Evolutionary conservation across 202 grass and related monocot genomes (phyloP), one percentile per base, ranked within the genome.

Genomic region (Digitaria exilis): DNA sequence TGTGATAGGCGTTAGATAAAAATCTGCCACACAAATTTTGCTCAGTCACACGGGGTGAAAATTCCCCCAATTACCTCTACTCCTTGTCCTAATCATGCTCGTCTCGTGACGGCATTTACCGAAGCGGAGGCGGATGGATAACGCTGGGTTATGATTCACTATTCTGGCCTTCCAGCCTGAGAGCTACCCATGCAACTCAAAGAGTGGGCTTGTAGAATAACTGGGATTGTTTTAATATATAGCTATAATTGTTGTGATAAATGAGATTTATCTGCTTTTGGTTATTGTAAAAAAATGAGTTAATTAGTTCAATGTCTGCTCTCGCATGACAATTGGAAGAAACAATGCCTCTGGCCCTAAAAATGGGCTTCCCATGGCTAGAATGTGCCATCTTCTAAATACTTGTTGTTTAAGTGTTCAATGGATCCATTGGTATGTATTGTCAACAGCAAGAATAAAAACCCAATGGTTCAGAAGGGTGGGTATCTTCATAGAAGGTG

Each of bases 331-430:
- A 44, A 15, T 43, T 29, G 10, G 37, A 54, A 75, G 46, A 65
- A 39, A 43, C 17, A 75, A 66, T 56, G 45, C 31, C n/a, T 84
- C 60, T 52, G 19, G 15, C 35, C 22, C 15, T 72, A 59, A 48
- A 8, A 83, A 13, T 19, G 9, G 3, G 15, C 34, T 82, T 81
- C 32, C 30, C 50, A 69, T 70, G 18, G 10, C 54, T 26, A 65
- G 76, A 55, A 75, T 64, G 32, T 77, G 32, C 31, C 56, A 64
- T 54, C 29, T 73, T 73, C 28, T 54, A 50, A 35, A 55, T 3
- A 56, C 7, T 7, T 1, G 4, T 32, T 50, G 2, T 75, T 56
- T 5, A 64, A 54, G 22, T 34, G 52, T n/a, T 82, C 17, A 17
- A 48, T 75, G 45, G 50, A 62, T 44, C 32, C 35, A 42, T 46